Base-by-base conservation (phyloP, 371 early-diverging fungal genomes). In the Rhizopus delemar region DNA sequence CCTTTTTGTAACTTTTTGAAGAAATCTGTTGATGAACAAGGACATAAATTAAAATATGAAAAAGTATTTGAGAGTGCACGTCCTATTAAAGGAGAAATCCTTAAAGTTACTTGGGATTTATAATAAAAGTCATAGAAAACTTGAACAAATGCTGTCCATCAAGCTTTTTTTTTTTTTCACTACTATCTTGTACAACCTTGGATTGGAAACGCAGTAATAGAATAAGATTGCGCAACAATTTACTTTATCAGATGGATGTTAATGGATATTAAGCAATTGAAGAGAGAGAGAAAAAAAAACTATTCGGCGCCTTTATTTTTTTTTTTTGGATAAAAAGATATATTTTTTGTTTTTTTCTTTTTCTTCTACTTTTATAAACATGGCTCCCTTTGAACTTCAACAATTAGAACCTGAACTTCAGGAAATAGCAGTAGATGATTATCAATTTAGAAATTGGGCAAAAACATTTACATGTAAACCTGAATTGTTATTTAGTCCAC, bases 61-160 rank as follows among this genome's bases (percentile, higher is more conserved):
- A 79, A 80, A 9, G 89, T 87, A 16, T 81, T 77, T 65, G 87
- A 85, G 32, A 79, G 82, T 34, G 74, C 83, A 5, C 82, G 81
- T 41, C 82, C 87, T 31, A 92, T 95, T 49, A 82, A 86, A 50
- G 82, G 95, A 8, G 94, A 93, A 73, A 91, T 95, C 35, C 77
- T 92, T n/a, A 73, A 81, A 58, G 69, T 90, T 29, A 73, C 79
- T 28, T 86, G 87, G 87, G 71, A 75, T 50, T 59, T 62, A 31
- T 66, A 57, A 54, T 35, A 56, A 51, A 36, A 22, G 22, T 2
- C 22, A 22, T 22, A 22, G 22, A 22, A 22, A 22, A 22, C 22
- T 2, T 22, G 22, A 22, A 22, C 22, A 22, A 22, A 2, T 2
- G 22, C 2, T 22, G 22, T 22, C 22, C 22, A 22, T 22, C 22